phyloP scores from a whole-genome alignment of 1,139 yeast genomes.

The Kodamaea arcana region DNA sequence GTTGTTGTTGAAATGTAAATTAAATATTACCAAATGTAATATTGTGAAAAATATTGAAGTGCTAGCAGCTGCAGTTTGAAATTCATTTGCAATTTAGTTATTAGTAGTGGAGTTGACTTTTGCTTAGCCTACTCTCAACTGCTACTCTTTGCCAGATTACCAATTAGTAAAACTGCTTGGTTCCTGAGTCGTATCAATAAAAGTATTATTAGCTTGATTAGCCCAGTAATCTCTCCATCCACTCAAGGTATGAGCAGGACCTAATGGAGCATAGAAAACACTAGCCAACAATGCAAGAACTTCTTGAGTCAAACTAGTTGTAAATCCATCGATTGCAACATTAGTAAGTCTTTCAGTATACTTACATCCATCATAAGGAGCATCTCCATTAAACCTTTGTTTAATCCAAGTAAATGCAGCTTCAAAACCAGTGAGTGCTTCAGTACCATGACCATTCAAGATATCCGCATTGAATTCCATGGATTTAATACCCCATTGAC shows the following conservation, averaged over 20 bases:
- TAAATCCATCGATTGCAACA: not conserved
- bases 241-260: not conserved
- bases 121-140: no score
- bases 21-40: no score
- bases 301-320: not conserved
- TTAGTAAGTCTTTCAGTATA: constrained; percentile 20
- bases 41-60: no score
- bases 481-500: constrained; percentile 19
- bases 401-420: constrained; percentile 18
- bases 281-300: not conserved
- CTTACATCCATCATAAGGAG: constrained; percentile 25
- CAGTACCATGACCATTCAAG: constrained; percentile 11
- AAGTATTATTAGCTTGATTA: not conserved
- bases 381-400: constrained; percentile 15
- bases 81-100: no score
- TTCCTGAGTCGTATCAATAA: not conserved
- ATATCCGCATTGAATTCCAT: constrained; percentile 7
- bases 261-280: not conserved
- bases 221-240: not conserved
- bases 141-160: no score
- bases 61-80: no score
- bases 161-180: not conserved
- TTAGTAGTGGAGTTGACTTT: no score
- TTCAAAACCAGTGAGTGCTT: constrained; percentile 12
- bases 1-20: no score